Evolutionary conservation across 108 stramenopile species (phyloP), one percentile per base, ranked within the genome.

Genomic region (Nannochloropsis gaditana): DNA sequence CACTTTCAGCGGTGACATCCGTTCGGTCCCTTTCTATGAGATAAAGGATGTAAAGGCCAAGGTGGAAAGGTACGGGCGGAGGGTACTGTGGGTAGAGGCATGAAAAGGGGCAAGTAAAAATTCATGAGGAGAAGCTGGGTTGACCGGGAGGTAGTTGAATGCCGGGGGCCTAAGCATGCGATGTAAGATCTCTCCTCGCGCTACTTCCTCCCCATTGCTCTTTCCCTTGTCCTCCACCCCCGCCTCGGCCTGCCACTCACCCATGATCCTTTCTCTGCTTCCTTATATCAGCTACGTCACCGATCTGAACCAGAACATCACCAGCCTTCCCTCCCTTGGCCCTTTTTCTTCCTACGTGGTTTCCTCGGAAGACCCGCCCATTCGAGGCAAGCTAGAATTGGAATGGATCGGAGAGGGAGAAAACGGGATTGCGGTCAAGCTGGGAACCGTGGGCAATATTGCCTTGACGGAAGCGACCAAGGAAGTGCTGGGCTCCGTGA

Each of bases 321-420:
- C 80, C 17, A 86, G 44, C 44, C 80, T 92, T n/a, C 91, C 90
- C 44, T 84, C 92, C 43, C 91, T 87, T 41, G 92, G 92, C 11
- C 89, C 91, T 9, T 90, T 85, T 81, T 92, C 91, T 79, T 92
- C 92, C 90, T 93, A 92, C 83, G 90, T 86, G 82, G 91, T 93
- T 9, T 90, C 90, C 10, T 91, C 82, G 6, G 92, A 93, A 41
- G 90, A 87, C 44, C 83, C 87, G 19, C 59, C 59, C 59, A 73
- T 73, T n/a, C 21, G 86, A 81, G 92, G 92, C 11, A 85, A 83
- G 82, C 41, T 92, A 9, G 92, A 92, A 85, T 81, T 93, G 9
- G 85, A 89, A 31, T 93, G 92, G 92, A 43, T 89, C 21, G 50
- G 44, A 43, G 84, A 91, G n/a, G 91, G 83, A 41, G 92, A 90